These are phyloP conservation scores for Populus hybrid DNA, from an alignment of 441 rosid genomes.

Conservation along the genomic window DNA sequence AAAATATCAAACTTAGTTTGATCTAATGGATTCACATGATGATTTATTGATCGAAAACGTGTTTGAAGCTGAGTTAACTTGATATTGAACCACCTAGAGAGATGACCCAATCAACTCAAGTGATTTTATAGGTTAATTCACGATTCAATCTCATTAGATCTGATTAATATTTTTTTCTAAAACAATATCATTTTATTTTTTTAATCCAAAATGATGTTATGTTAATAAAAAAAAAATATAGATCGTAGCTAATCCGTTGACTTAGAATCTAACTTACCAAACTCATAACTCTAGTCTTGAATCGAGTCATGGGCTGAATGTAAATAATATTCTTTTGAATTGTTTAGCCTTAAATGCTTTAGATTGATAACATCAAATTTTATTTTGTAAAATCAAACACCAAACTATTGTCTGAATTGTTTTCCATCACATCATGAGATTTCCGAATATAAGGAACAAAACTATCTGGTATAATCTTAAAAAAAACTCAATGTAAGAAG, in stretches of 20 bases:
- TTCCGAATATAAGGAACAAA: too few relatives aligned
- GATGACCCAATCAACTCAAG: rapidly evolving
- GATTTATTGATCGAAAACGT: too few relatives aligned
- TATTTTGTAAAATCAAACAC: neutral
- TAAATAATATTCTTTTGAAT: too few relatives aligned
- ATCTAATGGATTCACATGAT: neutral
- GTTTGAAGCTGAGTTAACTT: neutral
- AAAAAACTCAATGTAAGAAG: neutral
- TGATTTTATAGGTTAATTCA: too few relatives aligned
- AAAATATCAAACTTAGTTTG: too few relatives aligned
- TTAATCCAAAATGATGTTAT: too few relatives aligned
- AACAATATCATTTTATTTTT: too few relatives aligned
- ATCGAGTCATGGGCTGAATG: neutral
- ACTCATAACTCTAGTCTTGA: neutral
- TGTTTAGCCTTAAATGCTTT: neutral
- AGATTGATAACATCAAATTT: too few relatives aligned
- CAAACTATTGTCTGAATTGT: neutral
- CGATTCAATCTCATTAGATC: rapidly evolving
- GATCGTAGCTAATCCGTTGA: neutral
- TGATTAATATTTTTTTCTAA: too few relatives aligned
- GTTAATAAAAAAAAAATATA: too few relatives aligned
- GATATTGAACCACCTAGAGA: rapidly evolving
- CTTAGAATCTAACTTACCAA: neutral
- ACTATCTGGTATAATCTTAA: neutral
- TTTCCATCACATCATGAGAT: too few relatives aligned